phyloP scores from a whole-genome alignment of 768 basidiomycete genomes.

The Lactarius indigo region DNA sequence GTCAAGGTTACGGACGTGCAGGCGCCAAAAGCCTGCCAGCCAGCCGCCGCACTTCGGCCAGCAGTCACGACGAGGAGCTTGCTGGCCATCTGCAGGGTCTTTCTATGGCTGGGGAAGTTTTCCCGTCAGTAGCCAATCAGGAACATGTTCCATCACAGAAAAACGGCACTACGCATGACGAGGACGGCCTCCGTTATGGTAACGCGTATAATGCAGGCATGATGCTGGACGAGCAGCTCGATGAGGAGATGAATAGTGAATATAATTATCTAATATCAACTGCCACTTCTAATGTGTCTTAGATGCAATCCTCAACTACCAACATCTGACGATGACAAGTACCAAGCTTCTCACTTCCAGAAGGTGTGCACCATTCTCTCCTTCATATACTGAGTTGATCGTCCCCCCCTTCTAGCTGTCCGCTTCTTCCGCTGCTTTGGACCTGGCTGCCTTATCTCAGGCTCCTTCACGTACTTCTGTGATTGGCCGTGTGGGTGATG shows the following conservation, averaged over 20 bases:
- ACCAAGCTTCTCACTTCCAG: constrained; percentile 53
- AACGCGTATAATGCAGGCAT: constrained; percentile 77
- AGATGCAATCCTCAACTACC: constrained; percentile 91
- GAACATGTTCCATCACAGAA: constrained; percentile 51
- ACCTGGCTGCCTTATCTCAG: constrained; percentile 86
- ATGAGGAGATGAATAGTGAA: constrained; percentile 92
- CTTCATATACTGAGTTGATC: constrained; percentile 7
- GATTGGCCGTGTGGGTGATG: constrained; percentile 49
- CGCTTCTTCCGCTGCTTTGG: constrained; percentile 86
- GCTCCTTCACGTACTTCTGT: constrained; percentile 67
- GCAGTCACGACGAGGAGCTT: constrained; percentile 80
- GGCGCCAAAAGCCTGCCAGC: constrained; percentile 93
- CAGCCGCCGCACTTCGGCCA: constrained; percentile 84
- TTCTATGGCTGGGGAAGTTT: constrained; percentile 60
- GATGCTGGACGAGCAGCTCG: constrained; percentile 91
- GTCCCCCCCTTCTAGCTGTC: constrained; percentile 50
- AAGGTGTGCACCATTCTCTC: constrained; percentile 48
- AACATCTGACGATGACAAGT: constrained; percentile 89
- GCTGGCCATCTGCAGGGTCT: constrained; percentile 72
- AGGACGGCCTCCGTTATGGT: constrained; percentile 56
- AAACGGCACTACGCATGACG: constrained; percentile 51
- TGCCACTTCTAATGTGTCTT: constrained; percentile 8
- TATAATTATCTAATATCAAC: constrained; percentile 22
- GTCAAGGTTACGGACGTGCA: constrained; percentile 56
- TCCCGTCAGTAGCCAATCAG: constrained; percentile 53